Percentiles rank a stretch among this genome's conserved stretches.
Evolutionary conservation across 164 flowering plant genomes (phyloP).

Genomic region (Paratinospora sagittata): DNA sequence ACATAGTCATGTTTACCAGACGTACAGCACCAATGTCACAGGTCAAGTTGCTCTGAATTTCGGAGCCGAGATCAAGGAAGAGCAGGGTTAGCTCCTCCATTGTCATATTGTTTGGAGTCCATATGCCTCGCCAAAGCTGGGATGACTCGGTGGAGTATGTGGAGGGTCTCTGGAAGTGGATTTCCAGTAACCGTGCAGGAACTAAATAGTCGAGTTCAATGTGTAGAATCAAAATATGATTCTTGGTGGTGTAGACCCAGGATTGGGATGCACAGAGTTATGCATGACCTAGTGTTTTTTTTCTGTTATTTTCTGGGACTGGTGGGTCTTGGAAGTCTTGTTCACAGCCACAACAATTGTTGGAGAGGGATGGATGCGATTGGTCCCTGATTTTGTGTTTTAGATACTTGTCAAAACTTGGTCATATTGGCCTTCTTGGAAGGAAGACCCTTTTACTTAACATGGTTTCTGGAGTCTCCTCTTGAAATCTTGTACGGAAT

Average conservation of each 20-base stretch:
- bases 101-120: conserved; percentile 33
- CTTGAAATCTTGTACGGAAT: neutral
- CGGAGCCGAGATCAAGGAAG: conserved; percentile 40
- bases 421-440: conserved; percentile 1
- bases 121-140: conserved; percentile 28
- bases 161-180: conserved; percentile 48
- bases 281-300: conserved; percentile 1
- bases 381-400: neutral
- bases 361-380: neutral
- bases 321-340: neutral
- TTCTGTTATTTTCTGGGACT: neutral
- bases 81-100: conserved; percentile 38
- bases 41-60: conserved; percentile 47
- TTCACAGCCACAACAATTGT: neutral
- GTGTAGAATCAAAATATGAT: conserved; percentile 20
- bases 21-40: conserved; percentile 36
- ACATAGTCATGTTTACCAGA: conserved; percentile 55
- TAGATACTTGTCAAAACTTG: neutral
- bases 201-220: conserved; percentile 16
- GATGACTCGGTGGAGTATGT: conserved; percentile 26
- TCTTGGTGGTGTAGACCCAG: conserved; percentile 18
- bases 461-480: neutral
- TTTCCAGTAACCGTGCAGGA: conserved; percentile 39
- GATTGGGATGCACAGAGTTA: conserved; percentile 1
- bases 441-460: neutral